phyloP scores from a whole-genome alignment of 2,329 filamentous ascomycete genomes.

The Fusarium citri region DNA sequence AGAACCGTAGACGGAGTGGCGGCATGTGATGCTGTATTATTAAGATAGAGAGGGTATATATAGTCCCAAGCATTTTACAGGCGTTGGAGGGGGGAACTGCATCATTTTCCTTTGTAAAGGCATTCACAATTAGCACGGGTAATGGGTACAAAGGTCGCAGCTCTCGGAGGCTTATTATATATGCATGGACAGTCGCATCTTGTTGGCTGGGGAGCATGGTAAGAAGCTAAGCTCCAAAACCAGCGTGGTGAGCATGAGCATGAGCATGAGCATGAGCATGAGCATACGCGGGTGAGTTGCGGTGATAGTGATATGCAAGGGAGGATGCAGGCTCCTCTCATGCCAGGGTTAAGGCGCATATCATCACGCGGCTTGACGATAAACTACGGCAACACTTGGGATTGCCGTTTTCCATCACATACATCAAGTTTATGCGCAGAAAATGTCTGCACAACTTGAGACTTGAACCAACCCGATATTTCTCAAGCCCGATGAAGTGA shows the following conservation, averaged over 20 bases:
- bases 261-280: background rate
- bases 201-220: background rate
- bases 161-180: background rate
- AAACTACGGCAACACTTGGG: background rate
- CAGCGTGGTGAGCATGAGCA: slow-evolving; percentile 5
- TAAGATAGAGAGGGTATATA: slow-evolving; percentile 18
- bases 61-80: slow-evolving; percentile 29
- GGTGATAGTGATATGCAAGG: slow-evolving; percentile 31
- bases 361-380: background rate
- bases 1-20: background rate
- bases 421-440: slow-evolving; percentile 1
- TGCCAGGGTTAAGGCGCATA: background rate
- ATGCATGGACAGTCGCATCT: background rate
- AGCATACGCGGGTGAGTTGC: background rate
- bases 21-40: slow-evolving; percentile 18
- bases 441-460: slow-evolving; percentile 15
- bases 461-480: slow-evolving; percentile 4
- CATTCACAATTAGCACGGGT: slow-evolving; percentile 7
- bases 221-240: slow-evolving; percentile 1
- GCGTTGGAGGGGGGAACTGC: slow-evolving; percentile 36
- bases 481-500: background rate
- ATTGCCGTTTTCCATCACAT: background rate
- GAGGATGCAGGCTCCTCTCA: slow-evolving; percentile 7
- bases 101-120: slow-evolving; percentile 5
- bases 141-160: background rate